Evolutionary conservation across 1,284 basidiomycete genomes (phyloP), one percentile per base, ranked within the genome.

Genomic region (Leccinum pallidistipes): DNA sequence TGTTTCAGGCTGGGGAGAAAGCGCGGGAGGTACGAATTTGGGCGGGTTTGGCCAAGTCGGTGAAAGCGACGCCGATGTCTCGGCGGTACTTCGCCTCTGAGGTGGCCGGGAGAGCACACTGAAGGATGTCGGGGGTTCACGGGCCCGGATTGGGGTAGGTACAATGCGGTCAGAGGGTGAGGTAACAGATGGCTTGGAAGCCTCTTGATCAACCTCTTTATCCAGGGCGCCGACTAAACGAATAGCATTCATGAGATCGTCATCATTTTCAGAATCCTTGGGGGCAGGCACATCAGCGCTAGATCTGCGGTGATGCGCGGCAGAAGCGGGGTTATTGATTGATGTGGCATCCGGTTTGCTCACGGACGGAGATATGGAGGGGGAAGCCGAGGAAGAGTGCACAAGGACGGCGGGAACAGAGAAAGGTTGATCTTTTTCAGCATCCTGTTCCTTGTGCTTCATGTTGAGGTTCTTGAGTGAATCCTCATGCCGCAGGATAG

Each of bases 71-170:
- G 18, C 3, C 5, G 56, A 62, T 4, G 60, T 59, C 14, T 70
- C 74, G 7, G 52, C 50, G 1, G 32, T 65, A 9, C 71, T 73
- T 8, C 69, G 64, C 47, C 69, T 70, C n/a, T 77, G 75, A 57
- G 73, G 75, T 14, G 88, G 87, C 11, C 88, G 78, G 11, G 87
- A 89, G 3, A 85, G 88, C 34, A 90, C 88, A 59, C 83, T 84
- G 67, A 90, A 91, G 10, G 85, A 78, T 2, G 87, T 82, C 1
- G 82, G 81, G 1, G 24, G 24, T 24, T 24, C 24, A 24, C 24
- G 24, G 3, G 24, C 24, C 24, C 83, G 83, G 59, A 91, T 87
- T 12, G 82, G 83, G 27, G 86, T 88, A 1, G 88, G 88, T 14
- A 83, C 80, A 59, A 89, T 85, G 29, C 73, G 75, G 18, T 74